Evolutionary conservation across 2,329 filamentous ascomycete genomes (phyloP).

Genomic region (Claviceps humidiphila): DNA sequence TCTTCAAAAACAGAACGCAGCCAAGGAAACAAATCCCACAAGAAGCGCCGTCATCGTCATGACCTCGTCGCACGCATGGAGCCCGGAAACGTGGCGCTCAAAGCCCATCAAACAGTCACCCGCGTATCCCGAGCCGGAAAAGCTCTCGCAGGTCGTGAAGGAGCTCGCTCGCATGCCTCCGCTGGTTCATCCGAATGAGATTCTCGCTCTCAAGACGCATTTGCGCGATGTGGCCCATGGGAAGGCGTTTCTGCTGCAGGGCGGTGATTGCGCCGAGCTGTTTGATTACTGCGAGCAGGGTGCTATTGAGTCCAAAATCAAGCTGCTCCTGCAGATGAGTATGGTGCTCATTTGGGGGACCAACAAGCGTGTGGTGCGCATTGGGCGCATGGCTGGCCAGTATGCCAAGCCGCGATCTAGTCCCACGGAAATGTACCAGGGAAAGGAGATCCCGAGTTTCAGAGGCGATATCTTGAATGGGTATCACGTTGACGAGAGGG

Average conservation of each 20-base stretch:
- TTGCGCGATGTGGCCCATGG: constrained; percentile 79
- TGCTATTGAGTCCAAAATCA: constrained; percentile 91
- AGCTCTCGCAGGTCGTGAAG: constrained; percentile 43
- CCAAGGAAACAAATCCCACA: neutral
- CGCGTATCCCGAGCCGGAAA: constrained; percentile 48
- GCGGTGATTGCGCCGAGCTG: constrained; percentile 91
- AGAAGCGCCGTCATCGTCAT: neutral
- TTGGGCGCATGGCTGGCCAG: constrained; percentile 92
- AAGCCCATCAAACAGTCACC: constrained; percentile 72
- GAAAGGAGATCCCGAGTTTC: constrained; percentile 75
- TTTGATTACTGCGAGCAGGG: constrained; percentile 90
- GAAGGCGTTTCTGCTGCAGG: constrained; percentile 87
- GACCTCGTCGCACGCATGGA: constrained; percentile 28
- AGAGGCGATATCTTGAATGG: constrained; percentile 93
- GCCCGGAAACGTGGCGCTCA: constrained; percentile 56
- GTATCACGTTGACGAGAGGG: constrained; percentile 60
- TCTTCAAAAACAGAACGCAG: neutral
- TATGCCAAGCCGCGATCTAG: constrained; percentile 93
- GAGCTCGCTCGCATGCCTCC: constrained; percentile 61
- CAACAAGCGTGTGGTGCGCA: constrained; percentile 72
- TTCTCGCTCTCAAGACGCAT: constrained; percentile 63
- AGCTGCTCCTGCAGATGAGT: constrained; percentile 93
- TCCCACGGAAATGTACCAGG: constrained; percentile 70
- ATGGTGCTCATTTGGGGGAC: constrained; percentile 85
- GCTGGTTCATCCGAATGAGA: constrained; percentile 68